A percentile compares a stretch with the other conserved stretches of the same genome.
These are phyloP conservation scores for Sugiyamaella paludigena DNA, from an alignment of 1,139 yeast species.

Conservation along the genomic window DNA sequence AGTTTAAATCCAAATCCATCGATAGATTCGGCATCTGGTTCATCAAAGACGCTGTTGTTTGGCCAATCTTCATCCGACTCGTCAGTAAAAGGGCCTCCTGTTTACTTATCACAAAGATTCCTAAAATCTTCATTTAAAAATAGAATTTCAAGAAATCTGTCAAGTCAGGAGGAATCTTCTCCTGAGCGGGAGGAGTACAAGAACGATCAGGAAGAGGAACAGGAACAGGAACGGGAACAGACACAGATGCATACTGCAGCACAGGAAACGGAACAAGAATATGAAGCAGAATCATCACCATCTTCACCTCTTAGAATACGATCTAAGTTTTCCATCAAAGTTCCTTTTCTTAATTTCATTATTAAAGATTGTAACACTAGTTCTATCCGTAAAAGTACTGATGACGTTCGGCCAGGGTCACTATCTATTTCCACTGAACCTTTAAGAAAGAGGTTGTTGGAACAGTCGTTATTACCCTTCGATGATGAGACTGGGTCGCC, in stretches of 20 bases:
- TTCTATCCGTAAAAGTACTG: neutral
- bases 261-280: neutral
- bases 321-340: conserved; percentile 8
- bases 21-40: conserved; percentile 3
- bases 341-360: conserved; percentile 10
- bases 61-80: conserved; percentile 3
- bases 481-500: conserved; percentile 4
- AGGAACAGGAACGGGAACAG: neutral
- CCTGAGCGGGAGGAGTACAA: neutral
- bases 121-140: conserved; percentile 1
- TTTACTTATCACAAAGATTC: neutral
- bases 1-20: conserved; percentile 3
- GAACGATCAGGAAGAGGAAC: neutral
- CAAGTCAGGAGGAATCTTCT: conserved; percentile 1
- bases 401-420: neutral
- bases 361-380: neutral
- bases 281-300: neutral
- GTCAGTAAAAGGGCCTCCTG: conserved; percentile 3
- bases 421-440: neutral
- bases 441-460: conserved; percentile 1
- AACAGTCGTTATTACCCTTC: conserved; percentile 5
- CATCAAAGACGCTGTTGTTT: neutral
- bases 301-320: conserved; percentile 2
- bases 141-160: conserved; percentile 5
- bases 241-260: too few relatives aligned